Conservation (phyloP, 805 yeast species). For the Candida patagonica region DNA sequence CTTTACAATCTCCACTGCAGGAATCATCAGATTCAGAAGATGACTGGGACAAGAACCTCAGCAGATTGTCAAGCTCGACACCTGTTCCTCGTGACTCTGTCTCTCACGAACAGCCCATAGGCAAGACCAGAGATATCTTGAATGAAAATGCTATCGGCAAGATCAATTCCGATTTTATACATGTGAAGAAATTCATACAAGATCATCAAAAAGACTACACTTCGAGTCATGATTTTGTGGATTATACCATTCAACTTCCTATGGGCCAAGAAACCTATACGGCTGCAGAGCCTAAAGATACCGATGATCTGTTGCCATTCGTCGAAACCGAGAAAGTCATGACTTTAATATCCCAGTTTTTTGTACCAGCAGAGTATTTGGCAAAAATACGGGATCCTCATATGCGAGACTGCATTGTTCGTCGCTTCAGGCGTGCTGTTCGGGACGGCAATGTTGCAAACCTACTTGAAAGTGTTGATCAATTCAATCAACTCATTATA, state of each 20-base stretch:
- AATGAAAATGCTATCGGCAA: no score
- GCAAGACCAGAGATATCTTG: no score
- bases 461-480: conserved; percentile 30
- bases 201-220: background rate
- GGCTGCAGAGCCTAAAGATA: conserved; percentile 10
- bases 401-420: conserved; percentile 26
- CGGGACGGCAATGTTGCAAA: conserved; percentile 23
- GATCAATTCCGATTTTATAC: background rate
- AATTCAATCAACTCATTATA: conserved; percentile 36
- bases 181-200: background rate
- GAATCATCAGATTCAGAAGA: background rate
- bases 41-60: background rate
- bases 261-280: conserved; percentile 16
- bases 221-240: background rate
- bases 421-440: conserved; percentile 23
- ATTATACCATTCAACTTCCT: conserved; percentile 12
- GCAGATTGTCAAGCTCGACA: background rate
- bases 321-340: conserved; percentile 48
- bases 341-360: conserved; percentile 34
- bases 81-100: no score
- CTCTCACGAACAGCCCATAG: no score
- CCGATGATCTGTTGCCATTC: conserved; percentile 45
- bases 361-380: conserved; percentile 31
- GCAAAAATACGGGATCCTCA: conserved; percentile 21
- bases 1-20: no score